Percentiles rank a stretch among this genome's conserved stretches.
Evolutionary conservation across 2,329 filamentous ascomycete genomes (phyloP).

Genomic region (Aureobasidium musti): DNA sequence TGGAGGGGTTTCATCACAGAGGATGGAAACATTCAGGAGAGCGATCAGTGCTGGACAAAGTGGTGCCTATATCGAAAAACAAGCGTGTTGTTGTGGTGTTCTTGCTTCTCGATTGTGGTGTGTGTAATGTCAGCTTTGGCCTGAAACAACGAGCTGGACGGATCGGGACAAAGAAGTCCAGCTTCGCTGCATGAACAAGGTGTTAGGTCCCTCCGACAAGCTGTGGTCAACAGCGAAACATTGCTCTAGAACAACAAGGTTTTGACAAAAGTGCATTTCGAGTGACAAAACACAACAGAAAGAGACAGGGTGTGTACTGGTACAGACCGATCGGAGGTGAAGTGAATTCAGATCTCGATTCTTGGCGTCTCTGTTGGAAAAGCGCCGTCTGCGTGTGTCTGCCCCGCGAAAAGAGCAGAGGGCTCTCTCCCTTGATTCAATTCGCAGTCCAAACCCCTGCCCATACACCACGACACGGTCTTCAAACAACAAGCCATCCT

Average conservation of each 20-base stretch:
- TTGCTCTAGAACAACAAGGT: background rate
- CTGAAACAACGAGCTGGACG: slow-evolving; percentile 11
- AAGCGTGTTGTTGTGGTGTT: background rate
- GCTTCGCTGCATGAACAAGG: background rate
- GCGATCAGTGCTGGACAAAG: background rate
- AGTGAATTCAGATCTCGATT: background rate
- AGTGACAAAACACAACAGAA: background rate
- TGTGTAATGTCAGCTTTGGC: slow-evolving; percentile 16
- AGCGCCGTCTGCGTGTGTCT: slow-evolving; percentile 9
- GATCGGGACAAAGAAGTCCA: slow-evolving; percentile 5
- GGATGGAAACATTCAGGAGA: background rate
- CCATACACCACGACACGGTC: background rate
- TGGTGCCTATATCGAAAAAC: background rate
- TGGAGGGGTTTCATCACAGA: too few species aligned
- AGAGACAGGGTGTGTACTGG: slow-evolving; percentile 2
- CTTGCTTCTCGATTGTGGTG: background rate
- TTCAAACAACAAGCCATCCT: slow-evolving; percentile 22
- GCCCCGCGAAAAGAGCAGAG: slow-evolving; percentile 23
- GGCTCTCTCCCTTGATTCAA: slow-evolving; percentile 17
- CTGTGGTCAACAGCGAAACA: background rate
- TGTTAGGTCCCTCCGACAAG: background rate
- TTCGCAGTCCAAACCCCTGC: slow-evolving; percentile 7
- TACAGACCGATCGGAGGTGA: background rate
- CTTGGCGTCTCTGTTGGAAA: slow-evolving; percentile 11
- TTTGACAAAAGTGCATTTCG: too few species aligned